These are phyloP conservation scores for Coniella lustricola DNA, from an alignment of 2,329 filamentous ascomycete genomes.

Conservation along the genomic window DNA sequence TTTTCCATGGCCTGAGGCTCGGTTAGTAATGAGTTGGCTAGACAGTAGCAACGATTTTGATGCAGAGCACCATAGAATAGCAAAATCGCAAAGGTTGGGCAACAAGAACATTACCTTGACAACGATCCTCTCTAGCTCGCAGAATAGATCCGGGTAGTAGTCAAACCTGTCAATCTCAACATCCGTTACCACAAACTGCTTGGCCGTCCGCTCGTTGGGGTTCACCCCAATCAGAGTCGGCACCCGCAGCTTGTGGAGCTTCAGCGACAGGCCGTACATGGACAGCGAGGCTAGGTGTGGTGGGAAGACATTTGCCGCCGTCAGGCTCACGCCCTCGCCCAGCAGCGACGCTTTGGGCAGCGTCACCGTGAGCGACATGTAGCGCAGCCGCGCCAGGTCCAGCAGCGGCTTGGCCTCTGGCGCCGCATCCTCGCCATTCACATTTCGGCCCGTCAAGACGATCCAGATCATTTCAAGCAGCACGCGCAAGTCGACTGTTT, in stretches of 20 bases:
- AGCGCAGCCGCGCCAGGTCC: conserved; percentile 30
- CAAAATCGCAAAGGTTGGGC: background rate
- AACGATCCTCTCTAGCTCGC: conserved; percentile 50
- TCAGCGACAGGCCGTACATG: conserved; percentile 31
- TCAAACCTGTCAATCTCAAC: conserved; percentile 52
- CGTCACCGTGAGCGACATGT: conserved; percentile 44
- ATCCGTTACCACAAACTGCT: conserved; percentile 59
- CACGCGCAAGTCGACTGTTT: conserved; percentile 20
- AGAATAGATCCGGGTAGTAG: conserved; percentile 42
- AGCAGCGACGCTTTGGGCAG: conserved; percentile 64
- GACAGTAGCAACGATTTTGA: background rate
- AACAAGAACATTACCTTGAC: conserved; percentile 42
- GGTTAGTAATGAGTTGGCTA: conserved; percentile 10
- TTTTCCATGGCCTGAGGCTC: conserved; percentile 41
- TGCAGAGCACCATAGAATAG: background rate
- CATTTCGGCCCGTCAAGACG: conserved; percentile 28
- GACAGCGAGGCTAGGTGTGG: conserved; percentile 16
- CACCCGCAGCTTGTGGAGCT: conserved; percentile 51
- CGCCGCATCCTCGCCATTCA: conserved; percentile 26
- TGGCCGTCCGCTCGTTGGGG: conserved; percentile 57
- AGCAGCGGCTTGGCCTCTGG: conserved; percentile 29
- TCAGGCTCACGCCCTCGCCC: conserved; percentile 52
- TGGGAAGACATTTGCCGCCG: conserved; percentile 36
- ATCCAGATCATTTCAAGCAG: conserved; percentile 32
- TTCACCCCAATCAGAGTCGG: conserved; percentile 69